These are phyloP conservation scores for Sinapis alba DNA, from an alignment of 441 rosid species.

Conservation along the genomic window DNA sequence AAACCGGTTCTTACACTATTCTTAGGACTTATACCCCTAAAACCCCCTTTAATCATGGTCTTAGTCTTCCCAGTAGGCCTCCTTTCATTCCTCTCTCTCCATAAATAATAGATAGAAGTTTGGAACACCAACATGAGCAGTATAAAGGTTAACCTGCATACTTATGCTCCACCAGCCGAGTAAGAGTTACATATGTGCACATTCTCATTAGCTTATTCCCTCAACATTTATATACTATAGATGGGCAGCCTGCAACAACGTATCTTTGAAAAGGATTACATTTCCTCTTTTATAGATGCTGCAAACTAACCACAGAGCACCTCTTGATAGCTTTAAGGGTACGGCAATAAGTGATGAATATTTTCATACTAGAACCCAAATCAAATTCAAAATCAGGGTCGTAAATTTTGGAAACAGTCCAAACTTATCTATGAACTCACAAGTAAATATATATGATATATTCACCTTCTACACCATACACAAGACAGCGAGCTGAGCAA, in stretches of 20 bases:
- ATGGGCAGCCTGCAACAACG: neutral
- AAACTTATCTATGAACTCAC: neutral
- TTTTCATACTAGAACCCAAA: neutral
- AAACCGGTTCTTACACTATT: no score
- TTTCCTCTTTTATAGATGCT: neutral
- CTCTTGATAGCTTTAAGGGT: neutral
- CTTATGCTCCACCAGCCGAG: no score
- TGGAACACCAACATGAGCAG: no score
- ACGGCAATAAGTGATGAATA: neutral
- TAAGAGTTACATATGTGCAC: no score
- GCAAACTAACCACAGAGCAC: neutral
- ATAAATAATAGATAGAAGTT: no score
- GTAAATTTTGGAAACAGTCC: neutral
- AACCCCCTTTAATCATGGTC: no score
- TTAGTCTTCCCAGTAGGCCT: no score
- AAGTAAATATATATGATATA: neutral
- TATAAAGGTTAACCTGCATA: no score
- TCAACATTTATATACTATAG: no score
- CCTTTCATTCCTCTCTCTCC: no score
- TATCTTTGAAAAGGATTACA: neutral
- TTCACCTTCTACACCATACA: neutral
- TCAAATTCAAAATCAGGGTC: neutral
- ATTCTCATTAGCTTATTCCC: no score
- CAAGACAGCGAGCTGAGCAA: neutral
- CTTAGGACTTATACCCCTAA: no score